Conservation (phyloP, 1,284 basidiomycete species). For the Irpex sp. region DNA sequence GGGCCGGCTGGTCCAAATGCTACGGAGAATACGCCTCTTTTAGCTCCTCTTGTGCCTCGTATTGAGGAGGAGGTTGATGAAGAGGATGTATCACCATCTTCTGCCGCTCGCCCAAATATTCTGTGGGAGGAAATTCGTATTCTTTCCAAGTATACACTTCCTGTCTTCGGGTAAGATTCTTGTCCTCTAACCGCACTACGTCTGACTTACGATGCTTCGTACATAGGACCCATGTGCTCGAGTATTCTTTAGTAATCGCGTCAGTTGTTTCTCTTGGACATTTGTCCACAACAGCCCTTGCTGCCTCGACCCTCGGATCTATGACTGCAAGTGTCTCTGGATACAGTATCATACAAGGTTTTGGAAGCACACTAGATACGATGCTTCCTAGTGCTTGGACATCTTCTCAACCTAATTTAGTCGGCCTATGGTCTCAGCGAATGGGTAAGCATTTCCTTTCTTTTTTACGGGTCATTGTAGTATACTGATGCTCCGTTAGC, state of each 20-base stretch:
- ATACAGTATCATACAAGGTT: conserved; percentile 77
- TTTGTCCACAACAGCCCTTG: conserved; percentile 77
- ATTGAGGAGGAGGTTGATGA: conserved; percentile 37
- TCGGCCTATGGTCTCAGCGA: conserved; percentile 89
- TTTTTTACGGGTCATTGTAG: conserved; percentile 2
- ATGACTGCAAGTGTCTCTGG: conserved; percentile 82
- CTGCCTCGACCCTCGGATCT: conserved; percentile 80
- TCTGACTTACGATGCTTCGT: not conserved
- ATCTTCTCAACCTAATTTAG: conserved; percentile 74
- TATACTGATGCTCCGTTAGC: conserved; percentile 32
- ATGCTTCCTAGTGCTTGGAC: conserved; percentile 92
- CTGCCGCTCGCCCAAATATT: conserved; percentile 29
- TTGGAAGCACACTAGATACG: conserved; percentile 84
- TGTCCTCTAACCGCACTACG: not conserved
- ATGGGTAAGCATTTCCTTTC: conserved; percentile 51
- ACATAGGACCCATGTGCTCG: conserved; percentile 66
- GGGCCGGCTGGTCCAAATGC: conserved; percentile 21
- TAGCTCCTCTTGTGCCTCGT: conserved; percentile 44
- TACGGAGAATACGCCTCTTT: conserved; percentile 49
- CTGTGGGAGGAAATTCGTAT: conserved; percentile 60
- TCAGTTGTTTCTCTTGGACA: conserved; percentile 85
- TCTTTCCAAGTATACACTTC: conserved; percentile 60
- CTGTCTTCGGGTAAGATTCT: conserved; percentile 60
- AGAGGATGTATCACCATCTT: conserved; percentile 26
- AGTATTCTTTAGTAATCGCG: conserved; percentile 71